phyloP scores from a whole-genome alignment of 2,329 filamentous ascomycete genomes.

The Salinomyces thailandicus region DNA sequence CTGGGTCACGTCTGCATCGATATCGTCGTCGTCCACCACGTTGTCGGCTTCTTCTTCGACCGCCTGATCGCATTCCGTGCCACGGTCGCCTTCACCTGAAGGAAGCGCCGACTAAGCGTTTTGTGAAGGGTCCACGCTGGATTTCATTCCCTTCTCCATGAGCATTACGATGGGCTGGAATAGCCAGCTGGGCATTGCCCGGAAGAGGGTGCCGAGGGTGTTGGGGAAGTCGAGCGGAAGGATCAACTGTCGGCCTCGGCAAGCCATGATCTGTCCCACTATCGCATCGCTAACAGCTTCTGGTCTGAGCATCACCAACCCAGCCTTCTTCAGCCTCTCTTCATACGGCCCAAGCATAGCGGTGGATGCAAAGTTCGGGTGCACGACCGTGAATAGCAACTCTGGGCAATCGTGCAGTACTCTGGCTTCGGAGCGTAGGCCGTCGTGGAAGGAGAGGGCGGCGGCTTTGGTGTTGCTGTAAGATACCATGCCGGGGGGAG shows the following conservation, averaged over 20 bases:
- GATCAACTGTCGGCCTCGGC: slow-evolving; percentile 32
- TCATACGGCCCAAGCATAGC: slow-evolving; percentile 26
- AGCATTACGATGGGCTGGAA: background rate
- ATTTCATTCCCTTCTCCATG: background rate
- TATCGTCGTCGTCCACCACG: too few relatives aligned
- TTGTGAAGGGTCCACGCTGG: background rate
- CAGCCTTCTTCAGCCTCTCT: slow-evolving; percentile 23
- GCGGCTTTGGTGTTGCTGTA: slow-evolving; percentile 44
- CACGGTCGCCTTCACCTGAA: background rate
- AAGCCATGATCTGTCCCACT: slow-evolving; percentile 33
- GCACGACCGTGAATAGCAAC: slow-evolving; percentile 33
- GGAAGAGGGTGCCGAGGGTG: background rate
- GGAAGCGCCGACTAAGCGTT: background rate
- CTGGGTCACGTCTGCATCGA: too few relatives aligned
- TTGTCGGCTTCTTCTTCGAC: background rate
- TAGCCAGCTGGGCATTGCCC: background rate
- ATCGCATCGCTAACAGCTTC: slow-evolving; percentile 33
- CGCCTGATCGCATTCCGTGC: background rate
- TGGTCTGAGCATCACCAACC: slow-evolving; percentile 28
- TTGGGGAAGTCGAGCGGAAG: slow-evolving; percentile 11
- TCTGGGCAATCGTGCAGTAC: slow-evolving; percentile 32
- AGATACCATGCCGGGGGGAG: slow-evolving; percentile 29
- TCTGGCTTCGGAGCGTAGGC: slow-evolving; percentile 30
- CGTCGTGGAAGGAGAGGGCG: slow-evolving; percentile 45
- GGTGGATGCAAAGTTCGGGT: slow-evolving; percentile 33